These are phyloP conservation scores for Penicillium sp. DNA, from an alignment of 2,329 filamentous ascomycete genomes.

Conservation along the genomic window DNA sequence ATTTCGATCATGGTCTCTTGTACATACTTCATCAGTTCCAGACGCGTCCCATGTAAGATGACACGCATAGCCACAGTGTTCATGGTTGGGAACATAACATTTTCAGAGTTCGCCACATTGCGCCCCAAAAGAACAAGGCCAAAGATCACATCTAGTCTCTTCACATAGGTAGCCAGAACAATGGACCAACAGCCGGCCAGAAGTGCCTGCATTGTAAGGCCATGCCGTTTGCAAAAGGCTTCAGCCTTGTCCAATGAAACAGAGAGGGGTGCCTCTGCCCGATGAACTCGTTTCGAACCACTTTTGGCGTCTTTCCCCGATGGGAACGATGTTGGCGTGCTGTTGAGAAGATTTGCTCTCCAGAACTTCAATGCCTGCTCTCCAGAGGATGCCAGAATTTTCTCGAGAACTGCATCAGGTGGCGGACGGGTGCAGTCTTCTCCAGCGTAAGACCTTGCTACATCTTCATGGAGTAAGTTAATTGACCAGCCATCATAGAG, in stretches of 20 bases:
- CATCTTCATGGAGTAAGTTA: slow-evolving; percentile 66
- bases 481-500: slow-evolving; percentile 90
- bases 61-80: slow-evolving; percentile 77
- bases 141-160: slow-evolving; percentile 72
- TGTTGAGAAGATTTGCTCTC: slow-evolving; percentile 62
- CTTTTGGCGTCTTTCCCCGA: slow-evolving; percentile 18
- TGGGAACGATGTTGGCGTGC: slow-evolving; percentile 44
- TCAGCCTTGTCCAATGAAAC: slow-evolving; percentile 46
- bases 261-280: slow-evolving; percentile 24
- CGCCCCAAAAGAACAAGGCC: slow-evolving; percentile 81
- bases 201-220: slow-evolving; percentile 71
- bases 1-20: slow-evolving; percentile 67
- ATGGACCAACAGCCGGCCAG: slow-evolving; percentile 75
- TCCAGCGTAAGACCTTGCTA: slow-evolving; percentile 62
- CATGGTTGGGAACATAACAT: slow-evolving; percentile 82
- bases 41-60: slow-evolving; percentile 65
- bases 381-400: slow-evolving; percentile 51
- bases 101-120: slow-evolving; percentile 66
- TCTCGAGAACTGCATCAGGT: slow-evolving; percentile 55
- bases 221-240: slow-evolving; percentile 62
- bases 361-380: slow-evolving; percentile 63
- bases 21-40: slow-evolving; percentile 66
- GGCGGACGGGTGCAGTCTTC: slow-evolving; percentile 44
- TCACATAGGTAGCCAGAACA: slow-evolving; percentile 61
- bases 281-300: slow-evolving; percentile 23